Conservation (phyloP, 495 filamentous ascomycete genomes). For the Podospora appendiculata region DNA sequence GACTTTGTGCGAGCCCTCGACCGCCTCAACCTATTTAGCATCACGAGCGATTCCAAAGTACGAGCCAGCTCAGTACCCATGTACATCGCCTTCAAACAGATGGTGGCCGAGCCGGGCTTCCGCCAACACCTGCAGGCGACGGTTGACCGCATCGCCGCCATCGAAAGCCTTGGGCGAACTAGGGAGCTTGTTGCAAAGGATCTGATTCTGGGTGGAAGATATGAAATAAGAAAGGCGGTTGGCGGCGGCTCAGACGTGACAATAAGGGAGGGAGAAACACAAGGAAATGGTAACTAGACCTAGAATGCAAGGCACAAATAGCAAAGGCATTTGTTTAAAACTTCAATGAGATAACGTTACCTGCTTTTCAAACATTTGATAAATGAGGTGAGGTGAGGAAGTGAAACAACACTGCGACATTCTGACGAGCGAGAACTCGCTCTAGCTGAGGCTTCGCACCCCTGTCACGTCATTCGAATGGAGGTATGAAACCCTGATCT, state of each 20-base stretch:
- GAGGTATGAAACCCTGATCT: too few relatives aligned
- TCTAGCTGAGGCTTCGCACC: too few relatives aligned
- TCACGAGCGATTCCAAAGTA: conserved; percentile 79
- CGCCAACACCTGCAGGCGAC: conserved; percentile 76
- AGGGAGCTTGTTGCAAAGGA: conserved; percentile 86
- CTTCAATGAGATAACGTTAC: too few relatives aligned
- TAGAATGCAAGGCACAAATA: too few relatives aligned
- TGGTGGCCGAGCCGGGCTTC: conserved; percentile 67
- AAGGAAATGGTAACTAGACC: not conserved
- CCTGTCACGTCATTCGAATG: too few relatives aligned
- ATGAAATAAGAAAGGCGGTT: conserved; percentile 49
- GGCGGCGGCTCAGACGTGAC: conserved; percentile 16
- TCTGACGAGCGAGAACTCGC: too few relatives aligned
- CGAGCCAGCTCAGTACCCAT: conserved; percentile 93
- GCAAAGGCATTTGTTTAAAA: too few relatives aligned
- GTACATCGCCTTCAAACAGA: conserved; percentile 82
- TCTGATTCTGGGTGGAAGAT: conserved; percentile 65
- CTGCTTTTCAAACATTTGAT: too few relatives aligned
- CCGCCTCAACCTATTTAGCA: conserved; percentile 90
- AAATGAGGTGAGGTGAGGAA: too few relatives aligned
- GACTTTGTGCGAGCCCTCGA: conserved; percentile 94
- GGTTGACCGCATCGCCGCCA: conserved; percentile 73
- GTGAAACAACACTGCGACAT: too few relatives aligned
- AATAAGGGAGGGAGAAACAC: conserved; percentile 11
- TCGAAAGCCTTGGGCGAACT: conserved; percentile 88